Evolutionary conservation across 129 eudicot genomes (phyloP).

Genomic region (Centrapalus pauciflorus): DNA sequence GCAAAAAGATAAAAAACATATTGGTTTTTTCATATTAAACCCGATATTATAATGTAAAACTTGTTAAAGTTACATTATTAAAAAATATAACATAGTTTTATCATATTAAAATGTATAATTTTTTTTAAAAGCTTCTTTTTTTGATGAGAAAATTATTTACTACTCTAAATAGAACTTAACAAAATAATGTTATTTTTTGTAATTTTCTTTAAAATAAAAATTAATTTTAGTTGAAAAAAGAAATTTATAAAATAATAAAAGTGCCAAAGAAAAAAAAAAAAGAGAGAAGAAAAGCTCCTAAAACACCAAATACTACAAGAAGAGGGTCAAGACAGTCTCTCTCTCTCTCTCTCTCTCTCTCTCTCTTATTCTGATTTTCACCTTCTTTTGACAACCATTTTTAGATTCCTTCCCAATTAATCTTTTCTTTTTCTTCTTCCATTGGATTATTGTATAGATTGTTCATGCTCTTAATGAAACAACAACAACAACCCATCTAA

Average conservation of each 20-base stretch:
- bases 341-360: not conserved
- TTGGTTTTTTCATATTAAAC: no score
- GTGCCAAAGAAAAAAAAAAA: not conserved
- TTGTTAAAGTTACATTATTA: no score
- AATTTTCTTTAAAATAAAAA: not conserved
- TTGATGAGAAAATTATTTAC: no score
- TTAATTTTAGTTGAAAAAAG: not conserved
- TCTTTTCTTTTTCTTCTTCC: not conserved
- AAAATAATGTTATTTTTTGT: no score
- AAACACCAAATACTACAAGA: not conserved
- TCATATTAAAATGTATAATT: no score
- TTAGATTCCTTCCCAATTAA: not conserved
- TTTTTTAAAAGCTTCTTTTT: no score
- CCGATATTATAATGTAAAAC: no score
- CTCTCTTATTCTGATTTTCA: not conserved
- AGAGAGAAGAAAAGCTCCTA: not conserved
- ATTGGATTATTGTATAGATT: not conserved
- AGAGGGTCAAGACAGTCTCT: not conserved
- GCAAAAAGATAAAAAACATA: no score
- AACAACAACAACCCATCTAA: not conserved
- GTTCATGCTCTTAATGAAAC: not conserved
- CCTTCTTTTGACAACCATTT: constrained; percentile 5
- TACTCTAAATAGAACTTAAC: no score
- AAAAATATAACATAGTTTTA: no score
- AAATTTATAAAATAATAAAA: not conserved